These are phyloP conservation scores for Camellia granthamiana DNA, from an alignment of 148 eudicot species.

Conservation along the genomic window DNA sequence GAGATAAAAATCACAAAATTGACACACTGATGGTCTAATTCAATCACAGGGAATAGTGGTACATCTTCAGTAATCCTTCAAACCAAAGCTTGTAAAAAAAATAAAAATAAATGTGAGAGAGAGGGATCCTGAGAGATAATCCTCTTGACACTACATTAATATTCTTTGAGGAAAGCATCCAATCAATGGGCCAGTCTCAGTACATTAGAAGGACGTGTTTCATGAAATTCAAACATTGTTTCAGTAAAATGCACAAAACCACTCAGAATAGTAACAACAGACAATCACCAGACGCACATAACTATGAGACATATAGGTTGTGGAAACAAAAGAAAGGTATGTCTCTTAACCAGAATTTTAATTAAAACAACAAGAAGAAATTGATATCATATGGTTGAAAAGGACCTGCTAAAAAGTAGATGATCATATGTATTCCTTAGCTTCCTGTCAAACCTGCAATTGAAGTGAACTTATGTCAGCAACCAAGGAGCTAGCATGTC, in stretches of 20 bases:
- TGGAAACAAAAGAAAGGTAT: neutral
- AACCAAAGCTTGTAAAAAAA: too few relatives aligned
- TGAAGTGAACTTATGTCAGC: constrained; percentile 16
- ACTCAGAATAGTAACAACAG: neutral
- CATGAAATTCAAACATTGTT: neutral
- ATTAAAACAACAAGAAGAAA: neutral
- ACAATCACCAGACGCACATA: neutral
- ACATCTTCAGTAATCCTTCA: neutral
- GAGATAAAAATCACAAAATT: neutral
- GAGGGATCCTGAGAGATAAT: neutral
- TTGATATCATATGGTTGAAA: constrained; percentile 14
- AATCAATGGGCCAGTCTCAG: neutral
- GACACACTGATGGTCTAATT: neutral
- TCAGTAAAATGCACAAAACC: neutral
- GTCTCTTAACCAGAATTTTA: neutral
- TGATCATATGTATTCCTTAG: constrained; percentile 84
- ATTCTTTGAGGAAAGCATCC: neutral
- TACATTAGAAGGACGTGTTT: neutral
- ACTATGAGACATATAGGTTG: neutral
- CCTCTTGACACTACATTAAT: neutral
- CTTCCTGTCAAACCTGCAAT: constrained; percentile 95
- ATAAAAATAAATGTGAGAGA: neutral
- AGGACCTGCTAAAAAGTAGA: constrained; percentile 91
- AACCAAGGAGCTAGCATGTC: constrained; percentile 11
- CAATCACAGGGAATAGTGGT: neutral